Conservation (phyloP, 2,329 filamentous ascomycete species). For the Pestalotiopsis fici region DNA sequence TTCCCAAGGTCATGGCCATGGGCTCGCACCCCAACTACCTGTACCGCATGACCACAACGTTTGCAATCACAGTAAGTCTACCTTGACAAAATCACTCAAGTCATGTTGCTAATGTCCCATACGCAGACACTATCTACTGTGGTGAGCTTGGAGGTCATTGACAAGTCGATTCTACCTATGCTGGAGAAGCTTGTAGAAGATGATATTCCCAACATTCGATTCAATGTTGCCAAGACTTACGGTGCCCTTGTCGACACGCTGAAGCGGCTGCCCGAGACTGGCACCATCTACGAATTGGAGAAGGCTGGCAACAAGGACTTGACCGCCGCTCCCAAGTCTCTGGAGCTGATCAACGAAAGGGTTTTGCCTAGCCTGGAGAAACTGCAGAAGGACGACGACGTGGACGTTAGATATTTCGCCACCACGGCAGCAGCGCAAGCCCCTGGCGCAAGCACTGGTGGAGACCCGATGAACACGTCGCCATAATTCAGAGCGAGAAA, state of each 20-base stretch:
- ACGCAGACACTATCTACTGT: conserved; percentile 87
- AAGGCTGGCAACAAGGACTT: conserved; percentile 65
- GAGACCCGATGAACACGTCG: conserved; percentile 66
- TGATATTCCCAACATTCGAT: conserved; percentile 97
- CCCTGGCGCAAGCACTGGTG: conserved; percentile 42
- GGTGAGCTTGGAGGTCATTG: conserved; percentile 90
- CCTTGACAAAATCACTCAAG: neutral
- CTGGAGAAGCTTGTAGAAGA: conserved; percentile 91
- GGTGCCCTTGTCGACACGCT: conserved; percentile 87
- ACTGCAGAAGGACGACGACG: conserved; percentile 94
- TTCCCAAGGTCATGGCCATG: conserved; percentile 98
- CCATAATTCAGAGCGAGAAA: conserved; percentile 50
- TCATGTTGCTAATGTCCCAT: conserved; percentile 14
- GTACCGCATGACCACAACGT: conserved; percentile 99
- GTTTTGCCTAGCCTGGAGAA: conserved; percentile 91
- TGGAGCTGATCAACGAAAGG: conserved; percentile 81
- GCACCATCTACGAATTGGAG: conserved; percentile 82
- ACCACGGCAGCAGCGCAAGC: conserved; percentile 77
- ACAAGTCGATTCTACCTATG: conserved; percentile 91
- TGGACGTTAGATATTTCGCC: conserved; percentile 97
- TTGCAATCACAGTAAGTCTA: conserved; percentile 87
- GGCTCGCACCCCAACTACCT: conserved; percentile 98
- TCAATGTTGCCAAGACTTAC: conserved; percentile 99
- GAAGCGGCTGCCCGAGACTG: conserved; percentile 84
- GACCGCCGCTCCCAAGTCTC: conserved; percentile 69